Base-by-base conservation (phyloP, 2,329 filamentous ascomycete species). In the Raffaelea ambrosiae region DNA sequence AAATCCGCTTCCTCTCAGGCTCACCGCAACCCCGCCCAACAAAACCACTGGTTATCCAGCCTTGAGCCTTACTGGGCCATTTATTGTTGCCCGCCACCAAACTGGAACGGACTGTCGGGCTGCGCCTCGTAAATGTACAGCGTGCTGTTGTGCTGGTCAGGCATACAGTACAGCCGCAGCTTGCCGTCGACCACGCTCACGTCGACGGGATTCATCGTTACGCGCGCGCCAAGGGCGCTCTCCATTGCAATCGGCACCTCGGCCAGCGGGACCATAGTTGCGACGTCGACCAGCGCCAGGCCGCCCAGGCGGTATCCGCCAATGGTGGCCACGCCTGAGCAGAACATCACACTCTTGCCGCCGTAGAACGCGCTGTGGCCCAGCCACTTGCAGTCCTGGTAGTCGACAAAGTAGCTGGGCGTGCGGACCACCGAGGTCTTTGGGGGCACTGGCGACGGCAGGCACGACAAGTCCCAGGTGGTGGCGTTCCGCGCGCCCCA, bases 351-450 rank as follows among this genome's bases (percentile, higher is more conserved):
- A 14, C 65, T 61, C 35, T 63, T 61, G n/a, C 51, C 55, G n/a
- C 53, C 53, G 43, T 69, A 68, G 5, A 58, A 51, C 10, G 55
- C 50, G 14, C 64, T 63, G 52, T 63, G 65, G 4, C 71, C 72
- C 1, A 74, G 59, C 57, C 67, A 73, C 54, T 74, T 74, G 60
- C 71, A 74, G 61, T 74, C 72, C 56, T 75, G 71, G 54, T 74
- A 74, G 50, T 74, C 72, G 47, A 70, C 56, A 55, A 65, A 74
- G 53, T 69, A 64, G 33, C 60, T 66, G 0, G 69, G 70, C 44
- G 73, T 72, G 7, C 54, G 50, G 2, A 47, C 29, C 20, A 38
- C 19, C 44, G 63, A 61, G 7, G 48, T 48, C 16, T 48, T 51
- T 19, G 38, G 19, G 38, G 38, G 38, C 10, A 10, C 19, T 11